Base-by-base conservation (phyloP, 2,329 filamentous ascomycete genomes). In the Tolypocladium endophyticum region DNA sequence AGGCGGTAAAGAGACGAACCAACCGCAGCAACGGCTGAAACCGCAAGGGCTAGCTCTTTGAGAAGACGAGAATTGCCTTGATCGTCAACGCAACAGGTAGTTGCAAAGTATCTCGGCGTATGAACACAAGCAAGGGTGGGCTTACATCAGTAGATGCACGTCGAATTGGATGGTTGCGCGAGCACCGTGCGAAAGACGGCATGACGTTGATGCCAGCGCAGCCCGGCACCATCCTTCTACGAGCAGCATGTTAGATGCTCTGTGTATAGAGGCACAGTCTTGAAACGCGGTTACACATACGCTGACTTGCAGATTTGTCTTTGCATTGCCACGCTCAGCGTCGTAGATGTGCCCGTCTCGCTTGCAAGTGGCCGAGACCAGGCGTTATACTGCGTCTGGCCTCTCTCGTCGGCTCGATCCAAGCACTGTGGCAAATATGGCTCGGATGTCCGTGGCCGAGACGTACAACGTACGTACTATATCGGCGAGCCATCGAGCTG, bases 1-100 rank as follows among this genome's bases (percentile, higher is more conserved):
- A 60, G 55, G 58, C 55, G 55, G 58, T 57, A 55, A 59, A 30
- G 57, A 50, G 35, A 35, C 50, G 30, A 53, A 16, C 30, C 50
- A 53, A 36, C 50, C 50, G 30, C 50, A 23, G 30, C 30, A 23
- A 53, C 5, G 20, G 50, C 50, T 35, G 50, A 53, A 53, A 9
- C 50, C 20, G 50, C 11, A 30, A 9, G 16, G 47, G 18, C 16
- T 7, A n/a, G 9, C 47, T 50, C 25, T 35, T 8, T 18, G 25
- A 20, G 47, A 14, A 52, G 23, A 11, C 16, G 47, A 50, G 9
- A 33, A n/a, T 28, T 35, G 18, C 11, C 50, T 3, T n/a, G 28
- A 11, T 14, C 20, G n/a, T 35, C 2, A 3, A 35, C 14, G 50
- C 11, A 53, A 23, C 30, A 53, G 20, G 50, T 53, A 53, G 30